Conservation (phyloP, 1,284 basidiomycete genomes). For the Sanghuangporus sanghuang region DNA sequence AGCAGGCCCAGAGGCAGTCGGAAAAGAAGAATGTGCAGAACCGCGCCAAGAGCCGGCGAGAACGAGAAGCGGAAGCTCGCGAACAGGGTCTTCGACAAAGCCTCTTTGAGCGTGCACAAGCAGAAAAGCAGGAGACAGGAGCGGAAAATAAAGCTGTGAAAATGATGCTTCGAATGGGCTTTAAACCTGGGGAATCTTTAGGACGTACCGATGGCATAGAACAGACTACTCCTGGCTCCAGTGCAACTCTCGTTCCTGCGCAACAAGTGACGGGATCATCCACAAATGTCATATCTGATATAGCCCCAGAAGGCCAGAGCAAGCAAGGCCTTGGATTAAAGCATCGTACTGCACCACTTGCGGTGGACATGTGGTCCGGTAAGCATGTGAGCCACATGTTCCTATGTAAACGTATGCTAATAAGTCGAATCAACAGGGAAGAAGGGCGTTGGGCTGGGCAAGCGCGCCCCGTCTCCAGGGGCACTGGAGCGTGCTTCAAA, state of each 20-base stretch:
- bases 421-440: conserved; percentile 43
- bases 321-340: conserved; percentile 19
- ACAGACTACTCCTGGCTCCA: conserved; percentile 16
- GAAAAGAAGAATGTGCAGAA: conserved; percentile 62
- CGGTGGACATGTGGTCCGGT: conserved; percentile 76
- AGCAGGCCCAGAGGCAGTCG: conserved; percentile 52
- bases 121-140: conserved; percentile 45
- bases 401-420: background rate
- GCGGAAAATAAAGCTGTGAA: conserved; percentile 63
- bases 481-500: conserved; percentile 61
- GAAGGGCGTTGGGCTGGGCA: conserved; percentile 68
- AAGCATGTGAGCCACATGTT: conserved; percentile 22
- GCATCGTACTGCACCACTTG: conserved; percentile 59
- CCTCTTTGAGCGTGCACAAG: conserved; percentile 69
- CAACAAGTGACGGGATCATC: background rate
- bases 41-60: conserved; percentile 52
- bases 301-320: background rate
- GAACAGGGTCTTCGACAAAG: conserved; percentile 72
- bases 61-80: conserved; percentile 69
- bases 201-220: conserved; percentile 38
- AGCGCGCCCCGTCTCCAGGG: conserved; percentile 61
- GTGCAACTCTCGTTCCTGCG: conserved; percentile 5
- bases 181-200: conserved; percentile 73
- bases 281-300: background rate
- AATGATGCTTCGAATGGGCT: conserved; percentile 90